Conservation (phyloP, 257 asterid genomes). For the Mentha longifolia region DNA sequence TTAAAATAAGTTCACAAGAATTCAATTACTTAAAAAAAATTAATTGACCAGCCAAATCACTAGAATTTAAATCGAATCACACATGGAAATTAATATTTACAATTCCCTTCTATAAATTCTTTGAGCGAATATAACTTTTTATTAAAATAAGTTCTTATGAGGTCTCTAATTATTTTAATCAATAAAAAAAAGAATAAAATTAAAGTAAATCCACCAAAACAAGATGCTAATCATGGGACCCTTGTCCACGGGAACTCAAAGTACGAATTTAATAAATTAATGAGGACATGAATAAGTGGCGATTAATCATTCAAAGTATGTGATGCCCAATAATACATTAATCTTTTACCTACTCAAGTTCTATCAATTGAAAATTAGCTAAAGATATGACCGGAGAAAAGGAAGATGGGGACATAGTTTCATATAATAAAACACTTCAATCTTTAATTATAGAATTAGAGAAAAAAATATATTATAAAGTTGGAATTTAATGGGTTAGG, state of each 20-base stretch:
- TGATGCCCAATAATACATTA: slow-evolving; percentile 37
- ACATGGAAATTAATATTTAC: no score
- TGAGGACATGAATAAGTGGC: slow-evolving; percentile 19
- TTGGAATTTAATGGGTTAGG: slow-evolving; percentile 29
- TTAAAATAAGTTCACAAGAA: no score
- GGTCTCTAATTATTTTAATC: slow-evolving; percentile 1
- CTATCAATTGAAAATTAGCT: neutral
- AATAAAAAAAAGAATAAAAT: slow-evolving; percentile 11
- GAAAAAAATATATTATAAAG: neutral
- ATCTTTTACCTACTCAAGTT: slow-evolving; percentile 28
- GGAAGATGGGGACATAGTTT: slow-evolving; percentile 30
- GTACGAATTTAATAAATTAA: slow-evolving; percentile 18
- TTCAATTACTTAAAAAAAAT: no score
- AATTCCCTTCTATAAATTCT: neutral
- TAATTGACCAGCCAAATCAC: no score
- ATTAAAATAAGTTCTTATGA: neutral
- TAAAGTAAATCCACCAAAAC: slow-evolving; percentile 32
- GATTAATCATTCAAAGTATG: slow-evolving; percentile 24
- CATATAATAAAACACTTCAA: slow-evolving; percentile 5
- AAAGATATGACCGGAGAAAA: slow-evolving; percentile 19
- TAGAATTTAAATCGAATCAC: no score
- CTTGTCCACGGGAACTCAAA: slow-evolving; percentile 23
- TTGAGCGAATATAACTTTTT: neutral
- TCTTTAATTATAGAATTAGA: slow-evolving; percentile 10
- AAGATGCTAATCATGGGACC: slow-evolving; percentile 36